A percentile compares a stretch with the other conserved stretches of the same genome.
phyloP scores from a whole-genome alignment of 352 stramenopile species.

The Phytophthora hybrid region DNA sequence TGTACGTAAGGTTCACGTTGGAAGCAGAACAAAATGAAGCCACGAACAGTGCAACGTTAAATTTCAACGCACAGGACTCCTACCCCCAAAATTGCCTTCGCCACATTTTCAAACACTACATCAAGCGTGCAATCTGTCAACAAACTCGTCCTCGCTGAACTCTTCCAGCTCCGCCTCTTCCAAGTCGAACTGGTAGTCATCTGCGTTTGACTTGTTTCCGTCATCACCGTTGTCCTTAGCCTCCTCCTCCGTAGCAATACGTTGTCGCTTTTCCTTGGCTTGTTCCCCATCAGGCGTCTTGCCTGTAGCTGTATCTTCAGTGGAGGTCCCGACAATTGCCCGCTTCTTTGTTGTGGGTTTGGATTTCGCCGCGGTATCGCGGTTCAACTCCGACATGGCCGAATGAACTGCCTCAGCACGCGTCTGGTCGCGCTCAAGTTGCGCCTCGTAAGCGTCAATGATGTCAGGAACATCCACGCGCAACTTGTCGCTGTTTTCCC shows the following conservation, averaged over 20 bases:
- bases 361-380: conserved; percentile 4
- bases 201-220: conserved; percentile 27
- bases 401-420: conserved; percentile 16
- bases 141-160: conserved; percentile 31
- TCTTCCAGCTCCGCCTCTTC: conserved; percentile 41
- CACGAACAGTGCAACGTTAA: too few relatives aligned
- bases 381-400: conserved; percentile 17
- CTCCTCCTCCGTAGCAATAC: conserved; percentile 30
- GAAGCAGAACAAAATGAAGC: background rate
- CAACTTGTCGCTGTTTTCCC: conserved; percentile 61
- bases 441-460: conserved; percentile 62
- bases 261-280: conserved; percentile 19
- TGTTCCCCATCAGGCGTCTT: conserved; percentile 14
- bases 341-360: conserved; percentile 20
- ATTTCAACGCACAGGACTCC: background rate
- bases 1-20: conserved; percentile 51
- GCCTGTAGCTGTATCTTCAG: conserved; percentile 10
- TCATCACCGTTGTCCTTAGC: conserved; percentile 6
- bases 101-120: background rate
- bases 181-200: conserved; percentile 37
- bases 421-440: conserved; percentile 19
- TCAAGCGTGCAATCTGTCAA: conserved; percentile 34
- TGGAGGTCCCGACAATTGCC: background rate
- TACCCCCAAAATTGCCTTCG: background rate
- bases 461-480: conserved; percentile 59